Evolutionary conservation across 208 protist species (phyloP).

Genomic region (Acanthamoeba sp.): DNA sequence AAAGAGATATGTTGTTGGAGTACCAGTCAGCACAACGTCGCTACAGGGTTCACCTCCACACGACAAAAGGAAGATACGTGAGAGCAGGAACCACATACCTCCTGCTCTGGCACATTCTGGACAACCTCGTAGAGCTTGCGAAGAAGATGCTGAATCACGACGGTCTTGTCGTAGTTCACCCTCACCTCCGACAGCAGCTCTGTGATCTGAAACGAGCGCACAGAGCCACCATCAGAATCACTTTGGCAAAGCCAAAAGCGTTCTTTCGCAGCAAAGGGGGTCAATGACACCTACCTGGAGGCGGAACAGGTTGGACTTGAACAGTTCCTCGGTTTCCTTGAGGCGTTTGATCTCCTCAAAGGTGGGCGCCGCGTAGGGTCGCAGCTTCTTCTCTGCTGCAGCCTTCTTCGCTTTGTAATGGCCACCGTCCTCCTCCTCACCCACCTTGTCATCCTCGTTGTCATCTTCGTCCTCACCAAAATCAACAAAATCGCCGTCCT

Average conservation of each 20-base stretch:
- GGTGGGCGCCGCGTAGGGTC: constrained; percentile 27
- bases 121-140: constrained; percentile 65
- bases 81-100: neutral
- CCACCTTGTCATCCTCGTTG: constrained; percentile 48
- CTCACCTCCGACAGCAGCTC: constrained; percentile 71
- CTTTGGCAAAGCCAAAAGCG: no score
- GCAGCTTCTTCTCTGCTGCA: constrained; percentile 31
- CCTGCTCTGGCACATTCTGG: constrained; percentile 28
- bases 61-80: neutral
- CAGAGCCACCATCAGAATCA: neutral
- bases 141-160: constrained; percentile 23
- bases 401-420: neutral
- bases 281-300: constrained; percentile 6
- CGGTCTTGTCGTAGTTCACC: constrained; percentile 69
- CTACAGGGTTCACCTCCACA: neutral
- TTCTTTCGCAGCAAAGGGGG: neutral
- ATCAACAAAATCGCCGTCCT: constrained; percentile 51
- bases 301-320: constrained; percentile 75
- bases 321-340: constrained; percentile 73
- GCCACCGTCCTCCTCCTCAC: neutral
- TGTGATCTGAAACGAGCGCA: constrained; percentile 8
- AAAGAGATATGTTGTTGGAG: no score
- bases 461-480: constrained; percentile 25
- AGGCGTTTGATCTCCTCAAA: constrained; percentile 56
- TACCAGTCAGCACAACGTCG: no score